Base-by-base conservation (phyloP, 768 basidiomycete species). In the Macrolepiota albuminosa region DNA sequence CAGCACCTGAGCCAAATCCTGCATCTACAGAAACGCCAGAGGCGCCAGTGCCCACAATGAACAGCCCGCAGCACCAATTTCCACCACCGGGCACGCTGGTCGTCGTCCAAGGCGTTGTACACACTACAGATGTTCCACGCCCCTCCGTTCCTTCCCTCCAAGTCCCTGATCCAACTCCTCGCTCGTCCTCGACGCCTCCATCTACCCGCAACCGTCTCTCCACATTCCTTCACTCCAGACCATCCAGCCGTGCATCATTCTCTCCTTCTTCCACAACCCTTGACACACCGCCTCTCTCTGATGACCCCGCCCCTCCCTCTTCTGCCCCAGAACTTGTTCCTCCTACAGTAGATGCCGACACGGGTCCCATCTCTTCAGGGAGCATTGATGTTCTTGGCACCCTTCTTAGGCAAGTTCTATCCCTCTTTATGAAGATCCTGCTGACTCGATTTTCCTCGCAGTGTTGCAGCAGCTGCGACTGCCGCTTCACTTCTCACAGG, bases 391-490 rank as follows among this genome's bases (percentile, higher is more conserved):
- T 93, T 11, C 74, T 93, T 33, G 91, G 90, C 26, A 91, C 90
- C n/a, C 71, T 93, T 16, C 76, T 93, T 36, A 92, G 90, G 90
- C 89, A 67, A 51, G 81, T 73, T 3, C 34, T 43, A 21, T 43
- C 36, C 54, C 57, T 37, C 52, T 58, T 53, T 52, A 21, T 61
- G 16, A 49, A 55, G 31, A 34, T 54, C 11, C 40, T 21, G 13
- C 10, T 54, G 7, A 31, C 18, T 26, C 6, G 11, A 33, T 36
- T 46, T 53, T 56, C 8, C 52, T 10, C 69, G 52, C 62, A 90
- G 92, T 65, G 92, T 93, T 36, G 92, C 92, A 4, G 91, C 92
- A n/a, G 89, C 92, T 10, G 92, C 92, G n/a, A 93, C 91, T 1
- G 91, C 92, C 1, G 90, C 89, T 8, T 93, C 92, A 3, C 79